Percentiles rank a stretch among this genome's conserved stretches.
Conservation (phyloP, 768 basidiomycete genomes). For the Kwoniella sp. region DNA sequence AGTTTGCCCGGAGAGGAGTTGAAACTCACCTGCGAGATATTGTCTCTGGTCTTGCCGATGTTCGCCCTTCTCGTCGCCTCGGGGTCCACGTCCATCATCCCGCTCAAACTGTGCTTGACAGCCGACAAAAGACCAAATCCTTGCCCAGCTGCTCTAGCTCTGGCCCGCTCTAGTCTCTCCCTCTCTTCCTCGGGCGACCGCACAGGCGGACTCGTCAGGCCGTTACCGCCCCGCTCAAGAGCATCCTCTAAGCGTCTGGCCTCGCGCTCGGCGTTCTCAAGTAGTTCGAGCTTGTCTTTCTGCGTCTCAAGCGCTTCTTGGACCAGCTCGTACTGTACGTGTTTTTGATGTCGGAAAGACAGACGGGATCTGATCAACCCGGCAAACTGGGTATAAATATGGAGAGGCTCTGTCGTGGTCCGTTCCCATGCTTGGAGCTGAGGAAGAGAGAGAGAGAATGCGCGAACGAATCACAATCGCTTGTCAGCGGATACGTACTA, state of each 20-base stretch:
- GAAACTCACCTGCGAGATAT: conserved; percentile 79
- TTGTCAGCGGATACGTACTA: no score
- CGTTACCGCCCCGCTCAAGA: conserved; percentile 62
- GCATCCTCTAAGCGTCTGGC: conserved; percentile 87
- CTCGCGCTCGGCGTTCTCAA: conserved; percentile 90
- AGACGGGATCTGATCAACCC: conserved; percentile 91
- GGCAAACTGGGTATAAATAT: conserved; percentile 94
- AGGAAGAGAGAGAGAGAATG: background rate
- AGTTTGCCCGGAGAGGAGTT: background rate
- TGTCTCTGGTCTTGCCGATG: conserved; percentile 91
- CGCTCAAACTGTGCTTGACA: conserved; percentile 88
- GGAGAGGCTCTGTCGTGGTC: conserved; percentile 91
- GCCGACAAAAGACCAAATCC: conserved; percentile 83
- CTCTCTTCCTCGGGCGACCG: conserved; percentile 18
- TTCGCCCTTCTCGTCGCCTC: conserved; percentile 90
- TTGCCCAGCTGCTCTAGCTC: conserved; percentile 25
- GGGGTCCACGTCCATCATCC: conserved; percentile 98
- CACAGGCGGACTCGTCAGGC: conserved; percentile 40
- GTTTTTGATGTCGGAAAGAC: conserved; percentile 94
- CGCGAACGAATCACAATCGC: background rate
- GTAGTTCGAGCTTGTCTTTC: conserved; percentile 78
- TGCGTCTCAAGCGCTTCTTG: conserved; percentile 83
- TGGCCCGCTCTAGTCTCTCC: conserved; percentile 24
- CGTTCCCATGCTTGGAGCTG: conserved; percentile 93
- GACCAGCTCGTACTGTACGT: conserved; percentile 96